Evolutionary conservation across 2,329 filamentous ascomycete genomes (phyloP).

Genomic region (Pseudogymnoascus sp.): DNA sequence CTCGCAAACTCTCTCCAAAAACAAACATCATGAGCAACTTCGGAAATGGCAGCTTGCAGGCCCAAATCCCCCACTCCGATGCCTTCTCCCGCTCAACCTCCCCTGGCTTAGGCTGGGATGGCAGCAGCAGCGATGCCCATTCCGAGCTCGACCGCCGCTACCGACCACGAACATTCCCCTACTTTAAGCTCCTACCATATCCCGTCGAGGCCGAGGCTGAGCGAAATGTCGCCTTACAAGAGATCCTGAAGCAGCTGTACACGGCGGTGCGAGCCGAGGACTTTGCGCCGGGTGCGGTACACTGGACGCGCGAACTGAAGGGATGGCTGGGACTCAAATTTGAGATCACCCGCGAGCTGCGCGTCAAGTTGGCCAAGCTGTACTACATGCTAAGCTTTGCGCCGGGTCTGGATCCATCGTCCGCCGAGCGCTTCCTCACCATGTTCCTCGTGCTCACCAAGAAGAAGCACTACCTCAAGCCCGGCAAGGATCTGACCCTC

Average conservation of each 20-base stretch:
- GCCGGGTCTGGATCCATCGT: conserved; percentile 73
- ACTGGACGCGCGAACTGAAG: conserved; percentile 94
- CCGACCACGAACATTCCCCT: conserved; percentile 85
- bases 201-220: conserved; percentile 70
- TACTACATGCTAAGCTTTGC: conserved; percentile 93
- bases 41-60: conserved; percentile 19
- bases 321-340: conserved; percentile 97
- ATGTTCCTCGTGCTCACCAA: conserved; percentile 97
- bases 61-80: conserved; percentile 31
- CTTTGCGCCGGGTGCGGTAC: conserved; percentile 84
- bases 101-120: conserved; percentile 53
- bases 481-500: conserved; percentile 77
- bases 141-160: conserved; percentile 54
- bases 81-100: conserved; percentile 81
- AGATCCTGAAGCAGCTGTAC: conserved; percentile 90
- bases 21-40: conserved; percentile 10
- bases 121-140: conserved; percentile 37
- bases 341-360: conserved; percentile 77
- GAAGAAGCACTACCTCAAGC: conserved; percentile 91
- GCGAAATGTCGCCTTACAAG: conserved; percentile 69
- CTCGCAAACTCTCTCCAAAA: background rate
- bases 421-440: conserved; percentile 84
- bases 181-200: conserved; percentile 86
- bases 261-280: conserved; percentile 87
- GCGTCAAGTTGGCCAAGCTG: conserved; percentile 75